A percentile compares a stretch with the other conserved stretches of the same genome.
These are phyloP conservation scores for Parietaria judaica DNA, from an alignment of 306 rosid genomes.

Conservation along the genomic window DNA sequence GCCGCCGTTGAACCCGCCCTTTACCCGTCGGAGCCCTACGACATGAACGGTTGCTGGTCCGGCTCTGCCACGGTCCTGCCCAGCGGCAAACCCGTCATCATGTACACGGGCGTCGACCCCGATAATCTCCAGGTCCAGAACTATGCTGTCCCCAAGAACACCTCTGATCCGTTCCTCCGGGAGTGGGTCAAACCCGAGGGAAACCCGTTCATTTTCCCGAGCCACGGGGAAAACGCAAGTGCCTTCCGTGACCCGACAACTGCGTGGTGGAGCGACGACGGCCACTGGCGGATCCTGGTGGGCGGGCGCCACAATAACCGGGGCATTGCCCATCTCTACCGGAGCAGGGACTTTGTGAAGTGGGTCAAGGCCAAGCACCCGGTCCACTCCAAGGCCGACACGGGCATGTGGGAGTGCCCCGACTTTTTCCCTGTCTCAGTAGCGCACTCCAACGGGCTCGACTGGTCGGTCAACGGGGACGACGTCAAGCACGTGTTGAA, in stretches of 20 bases:
- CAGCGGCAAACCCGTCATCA: conserved; percentile 53
- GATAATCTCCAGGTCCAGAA: conserved; percentile 47
- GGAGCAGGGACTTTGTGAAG: conserved; percentile 42
- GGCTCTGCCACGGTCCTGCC: conserved; percentile 73
- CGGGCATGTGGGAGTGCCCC: conserved; percentile 91
- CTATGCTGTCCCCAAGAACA: conserved; percentile 46
- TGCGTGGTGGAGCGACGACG: conserved; percentile 42
- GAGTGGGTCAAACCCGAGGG: conserved; percentile 57
- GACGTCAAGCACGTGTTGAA: conserved; percentile 56
- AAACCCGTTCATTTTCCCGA: conserved; percentile 45
- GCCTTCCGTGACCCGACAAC: conserved; percentile 80
- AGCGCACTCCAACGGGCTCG: conserved; percentile 35
- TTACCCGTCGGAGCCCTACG: conserved; percentile 62
- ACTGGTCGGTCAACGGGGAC: conserved; percentile 28
- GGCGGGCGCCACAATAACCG: conserved; percentile 38
- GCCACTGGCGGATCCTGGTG: conserved; percentile 59
- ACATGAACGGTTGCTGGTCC: conserved; percentile 81
- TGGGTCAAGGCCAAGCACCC: conserved; percentile 72
- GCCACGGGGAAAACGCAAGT: conserved; percentile 22
- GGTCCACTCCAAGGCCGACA: conserved; percentile 36
- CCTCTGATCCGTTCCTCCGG: conserved; percentile 50
- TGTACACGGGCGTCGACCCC: conserved; percentile 59
- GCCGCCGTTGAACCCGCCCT: conserved; percentile 45
- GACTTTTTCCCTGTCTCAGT: conserved; percentile 66
- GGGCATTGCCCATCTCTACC: conserved; percentile 58